Evolutionary conservation across 139 green algal genomes (phyloP), one percentile per base, ranked within the genome.

Genomic region (Micromonas pusilla): DNA sequence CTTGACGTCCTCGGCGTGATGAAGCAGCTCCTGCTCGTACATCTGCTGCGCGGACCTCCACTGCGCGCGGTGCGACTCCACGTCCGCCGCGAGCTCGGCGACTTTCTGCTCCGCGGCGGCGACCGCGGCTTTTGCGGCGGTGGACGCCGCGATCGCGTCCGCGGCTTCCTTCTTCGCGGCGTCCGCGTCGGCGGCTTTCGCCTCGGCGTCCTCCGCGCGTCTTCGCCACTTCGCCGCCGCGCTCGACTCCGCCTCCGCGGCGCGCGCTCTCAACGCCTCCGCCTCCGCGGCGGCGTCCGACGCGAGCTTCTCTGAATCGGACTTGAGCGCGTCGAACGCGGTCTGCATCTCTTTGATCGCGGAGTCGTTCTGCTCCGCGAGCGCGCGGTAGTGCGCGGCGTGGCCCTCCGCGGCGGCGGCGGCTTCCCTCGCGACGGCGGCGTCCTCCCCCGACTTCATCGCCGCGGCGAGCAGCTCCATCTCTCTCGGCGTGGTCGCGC

Each of bases 331-430:
- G 36, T 52, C 66, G 25, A 76, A 70, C 25, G 78, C 71, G 26
- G 76, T 74, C 33, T 68, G 63, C 33, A 79, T 79, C 25, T 70
- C 57, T 72, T 83, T 79, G 34, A 80, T 23, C 16, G 78, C 60
- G n/a, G 78, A 37, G 33, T 83, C 78, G 9, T 39, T 60, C 28
- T 72, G 72, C 28, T 70, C 37, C 25, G 31, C 34, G 28, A 81
- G 82, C 31, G 68, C 67, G 30, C 72, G 72, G 67, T 79, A 81
- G 64, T 81, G 76, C 20, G 67, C 70, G 63, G 63, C 63, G 52
- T 67, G 72, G n/a, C n/a, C 53, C 68, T 75, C 53, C 68, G 30
- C 68, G 37, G 37, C 37, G 52, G 52, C 37, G 3, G 28, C 26
- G 3, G 65, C 65, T 4, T 37, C 65, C 28, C 33, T 38, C 26